Base-by-base conservation (phyloP, 2,329 filamentous ascomycete genomes). In the Curvularia lunata region DNA sequence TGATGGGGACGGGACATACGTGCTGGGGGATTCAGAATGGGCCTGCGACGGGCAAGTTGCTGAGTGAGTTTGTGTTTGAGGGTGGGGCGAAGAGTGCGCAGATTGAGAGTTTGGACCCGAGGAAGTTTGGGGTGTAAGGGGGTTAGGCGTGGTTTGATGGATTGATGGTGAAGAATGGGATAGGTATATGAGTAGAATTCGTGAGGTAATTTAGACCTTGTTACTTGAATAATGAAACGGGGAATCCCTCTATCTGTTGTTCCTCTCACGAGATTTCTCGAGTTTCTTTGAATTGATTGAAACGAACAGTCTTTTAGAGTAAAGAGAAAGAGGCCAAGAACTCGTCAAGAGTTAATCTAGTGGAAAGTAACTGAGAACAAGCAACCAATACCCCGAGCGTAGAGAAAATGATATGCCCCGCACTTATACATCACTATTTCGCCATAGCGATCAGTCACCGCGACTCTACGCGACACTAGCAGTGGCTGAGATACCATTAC, bases 1-100 rank as follows among this genome's bases (percentile, higher is more conserved):
- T 90, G 75, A 82, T 98, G 58, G 95, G 95, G 0, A 85, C 91
- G 0, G 95, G 95, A 0, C 95, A 99, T 80, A 97, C 92, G 1
- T 98, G 94, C 79, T 99, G 95, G 95, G 95, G 95, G 0, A 97
- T 99, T 21, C 94, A 98, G 79, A 98, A 99, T 79, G 92, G 88
- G 0, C 93, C 94, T 1, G 95, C 85, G 1, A 98, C 94, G 34
- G 80, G 78, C 1, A 80, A 78, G 64, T 56, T 80, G 64, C 68
- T 83, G 49, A 75, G 71, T 64, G 80, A 82, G 69, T 71, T 81
- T 63, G 78, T 81, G 32, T 81, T 78, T 71, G 80, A 81, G 23
- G 79, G 79, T 0, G 63, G 63, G 63, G 71, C 73, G 10, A 77
- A 61, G 76, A 81, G 77, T 73, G 80, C 77, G 57, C 72, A 76